Conservation (phyloP, 495 filamentous ascomycete species). For the Acidiella bohemica region DNA sequence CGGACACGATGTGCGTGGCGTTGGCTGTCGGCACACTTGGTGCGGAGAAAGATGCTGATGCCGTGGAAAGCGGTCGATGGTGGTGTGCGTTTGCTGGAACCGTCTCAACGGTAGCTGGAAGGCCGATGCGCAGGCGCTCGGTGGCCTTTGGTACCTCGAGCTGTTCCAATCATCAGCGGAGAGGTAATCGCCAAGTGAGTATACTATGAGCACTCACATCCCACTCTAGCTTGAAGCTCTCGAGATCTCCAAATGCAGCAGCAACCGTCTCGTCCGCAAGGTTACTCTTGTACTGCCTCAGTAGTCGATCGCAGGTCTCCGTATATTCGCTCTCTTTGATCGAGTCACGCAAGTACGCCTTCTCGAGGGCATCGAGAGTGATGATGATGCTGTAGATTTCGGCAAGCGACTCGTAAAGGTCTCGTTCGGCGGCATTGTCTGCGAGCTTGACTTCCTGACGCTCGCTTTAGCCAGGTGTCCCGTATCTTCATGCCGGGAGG, state of each 20-base stretch:
- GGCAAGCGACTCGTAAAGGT: conserved; percentile 88
- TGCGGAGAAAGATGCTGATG: conserved; percentile 20
- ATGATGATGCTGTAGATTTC: conserved; percentile 97
- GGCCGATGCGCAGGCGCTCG: conserved; percentile 77
- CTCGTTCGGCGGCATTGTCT: conserved; percentile 69
- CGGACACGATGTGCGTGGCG: conserved; percentile 62
- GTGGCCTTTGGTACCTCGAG: conserved; percentile 91
- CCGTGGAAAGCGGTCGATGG: conserved; percentile 27
- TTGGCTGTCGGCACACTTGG: conserved; percentile 36
- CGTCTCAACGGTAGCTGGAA: conserved; percentile 51
- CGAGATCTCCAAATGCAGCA: conserved; percentile 69
- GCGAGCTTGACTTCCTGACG: conserved; percentile 80
- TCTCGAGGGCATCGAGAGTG: conserved; percentile 88
- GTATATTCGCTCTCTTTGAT: conserved; percentile 86
- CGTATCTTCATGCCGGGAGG: too few species aligned
- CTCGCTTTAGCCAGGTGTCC: too few species aligned
- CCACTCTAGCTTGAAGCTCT: conserved; percentile 89
- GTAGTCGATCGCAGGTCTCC: conserved; percentile 77
- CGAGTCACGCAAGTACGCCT: conserved; percentile 92
- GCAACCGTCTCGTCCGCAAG: conserved; percentile 75
- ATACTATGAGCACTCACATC: conserved; percentile 45
- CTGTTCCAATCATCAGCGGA: conserved; percentile 39
- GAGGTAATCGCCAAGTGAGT: too few species aligned
- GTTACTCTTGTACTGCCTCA: conserved; percentile 96
- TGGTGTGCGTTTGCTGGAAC: conserved; percentile 37